These are phyloP conservation scores for Kalaharituber pfeilii DNA, from an alignment of 2,329 filamentous ascomycete genomes.

Conservation along the genomic window DNA sequence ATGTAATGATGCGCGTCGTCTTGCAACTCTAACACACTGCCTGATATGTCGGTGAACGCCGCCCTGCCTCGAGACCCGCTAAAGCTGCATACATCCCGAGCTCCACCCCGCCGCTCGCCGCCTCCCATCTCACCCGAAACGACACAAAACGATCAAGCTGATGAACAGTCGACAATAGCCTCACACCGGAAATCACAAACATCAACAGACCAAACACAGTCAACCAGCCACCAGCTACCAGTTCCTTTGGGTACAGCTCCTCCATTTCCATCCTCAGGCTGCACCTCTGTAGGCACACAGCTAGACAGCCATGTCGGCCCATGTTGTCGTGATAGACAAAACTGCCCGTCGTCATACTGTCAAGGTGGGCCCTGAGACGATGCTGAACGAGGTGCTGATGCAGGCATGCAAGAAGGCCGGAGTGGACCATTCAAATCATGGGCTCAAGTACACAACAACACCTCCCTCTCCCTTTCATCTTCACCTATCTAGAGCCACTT, in stretches of 20 bases:
- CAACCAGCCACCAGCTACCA: not conserved
- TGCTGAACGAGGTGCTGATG: slow-evolving; percentile 67
- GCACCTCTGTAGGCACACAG: not conserved
- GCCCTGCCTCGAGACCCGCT: too few species aligned
- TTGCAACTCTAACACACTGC: too few species aligned
- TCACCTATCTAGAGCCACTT: too few species aligned
- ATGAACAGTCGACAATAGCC: not conserved
- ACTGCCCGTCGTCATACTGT: slow-evolving; percentile 43
- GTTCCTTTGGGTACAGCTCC: not conserved
- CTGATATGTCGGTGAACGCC: too few species aligned
- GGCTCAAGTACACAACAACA: slow-evolving; percentile 59
- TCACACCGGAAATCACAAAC: not conserved
- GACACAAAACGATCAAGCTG: too few species aligned
- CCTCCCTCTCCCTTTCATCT: too few species aligned
- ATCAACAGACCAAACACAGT: not conserved
- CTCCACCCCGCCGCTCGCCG: too few species aligned
- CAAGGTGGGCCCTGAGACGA: slow-evolving; percentile 66
- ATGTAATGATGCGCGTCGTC: too few species aligned
- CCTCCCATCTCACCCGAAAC: too few species aligned
- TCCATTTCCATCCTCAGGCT: not conserved
- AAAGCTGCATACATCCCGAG: too few species aligned
- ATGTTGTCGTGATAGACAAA: not conserved
- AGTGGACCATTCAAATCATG: slow-evolving; percentile 53
- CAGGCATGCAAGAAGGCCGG: slow-evolving; percentile 76
- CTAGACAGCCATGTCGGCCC: not conserved